These are phyloP conservation scores for Trametes sanguinea DNA, from an alignment of 768 basidiomycete species.

Conservation along the genomic window DNA sequence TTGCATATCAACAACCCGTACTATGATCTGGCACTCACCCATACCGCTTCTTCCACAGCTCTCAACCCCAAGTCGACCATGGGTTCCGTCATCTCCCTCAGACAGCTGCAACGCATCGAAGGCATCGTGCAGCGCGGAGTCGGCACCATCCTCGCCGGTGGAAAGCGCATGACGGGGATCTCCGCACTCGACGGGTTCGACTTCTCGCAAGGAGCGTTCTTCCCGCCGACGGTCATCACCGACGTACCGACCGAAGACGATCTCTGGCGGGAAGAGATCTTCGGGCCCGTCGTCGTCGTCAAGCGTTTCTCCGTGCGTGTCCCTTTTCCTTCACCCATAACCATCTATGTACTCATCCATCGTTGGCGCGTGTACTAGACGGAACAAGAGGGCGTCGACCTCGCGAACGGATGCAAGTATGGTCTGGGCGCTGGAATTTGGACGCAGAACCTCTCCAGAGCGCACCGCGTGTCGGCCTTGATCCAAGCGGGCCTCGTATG, in stretches of 20 bases:
- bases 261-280: constrained; percentile 82
- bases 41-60: constrained; percentile 43
- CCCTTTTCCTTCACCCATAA: not conserved
- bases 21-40: not conserved
- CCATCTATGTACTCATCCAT: too few species aligned
- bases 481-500: constrained; percentile 81
- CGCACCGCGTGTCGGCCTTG: constrained; percentile 68
- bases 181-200: constrained; percentile 73
- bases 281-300: constrained; percentile 82
- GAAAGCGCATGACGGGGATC: constrained; percentile 58
- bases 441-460: constrained; percentile 73
- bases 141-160: constrained; percentile 60
- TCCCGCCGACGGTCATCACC: constrained; percentile 74
- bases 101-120: constrained; percentile 67
- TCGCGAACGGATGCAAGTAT: constrained; percentile 80
- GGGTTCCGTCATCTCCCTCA: constrained; percentile 75
- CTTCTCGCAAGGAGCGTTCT: constrained; percentile 73
- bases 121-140: constrained; percentile 48
- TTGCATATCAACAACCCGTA: not conserved
- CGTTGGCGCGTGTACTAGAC: constrained; percentile 33
- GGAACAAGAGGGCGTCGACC: constrained; percentile 62
- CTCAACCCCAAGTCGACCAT: constrained; percentile 69
- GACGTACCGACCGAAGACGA: constrained; percentile 58
- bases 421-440: constrained; percentile 82
- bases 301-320: constrained; percentile 50